Evolutionary conservation across 163 green algal species (phyloP).

Genomic region (Scenedesmus sp.): DNA sequence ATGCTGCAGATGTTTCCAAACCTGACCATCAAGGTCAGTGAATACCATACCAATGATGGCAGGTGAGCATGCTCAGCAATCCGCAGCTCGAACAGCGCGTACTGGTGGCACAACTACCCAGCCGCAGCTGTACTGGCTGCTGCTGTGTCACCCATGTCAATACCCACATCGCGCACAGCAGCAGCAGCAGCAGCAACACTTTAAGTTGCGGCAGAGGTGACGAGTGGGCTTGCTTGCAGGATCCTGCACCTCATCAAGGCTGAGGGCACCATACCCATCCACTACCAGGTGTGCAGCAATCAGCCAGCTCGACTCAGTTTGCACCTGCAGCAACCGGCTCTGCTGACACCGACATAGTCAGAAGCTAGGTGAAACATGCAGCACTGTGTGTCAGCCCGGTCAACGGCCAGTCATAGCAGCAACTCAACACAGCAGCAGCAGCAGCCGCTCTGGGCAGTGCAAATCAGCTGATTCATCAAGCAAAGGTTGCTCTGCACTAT

Average conservation of each 20-base stretch:
- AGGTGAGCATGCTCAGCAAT: slow-evolving; percentile 54
- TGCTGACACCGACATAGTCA: too few species aligned
- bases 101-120: not conserved
- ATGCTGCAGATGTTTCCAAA: slow-evolving; percentile 66
- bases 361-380: too few species aligned
- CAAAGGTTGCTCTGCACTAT: too few species aligned
- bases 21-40: slow-evolving; percentile 57
- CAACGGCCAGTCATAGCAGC: too few species aligned
- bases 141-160: not conserved
- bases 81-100: not conserved
- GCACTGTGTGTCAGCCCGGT: too few species aligned
- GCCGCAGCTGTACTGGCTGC: not conserved
- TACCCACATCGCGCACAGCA: not conserved
- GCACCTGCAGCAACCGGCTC: not conserved
- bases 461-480: too few species aligned
- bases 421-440: too few species aligned
- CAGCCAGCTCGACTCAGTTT: not conserved
- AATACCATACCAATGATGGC: slow-evolving; percentile 79
- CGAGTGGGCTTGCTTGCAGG: slow-evolving; percentile 55
- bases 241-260: slow-evolving; percentile 78
- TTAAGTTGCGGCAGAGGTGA: not conserved
- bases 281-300: slow-evolving; percentile 74
- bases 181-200: not conserved
- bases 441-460: too few species aligned
- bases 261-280: slow-evolving; percentile 93